These are phyloP conservation scores for Deakozyma indianensis DNA, from an alignment of 805 yeast species.

Conservation along the genomic window DNA sequence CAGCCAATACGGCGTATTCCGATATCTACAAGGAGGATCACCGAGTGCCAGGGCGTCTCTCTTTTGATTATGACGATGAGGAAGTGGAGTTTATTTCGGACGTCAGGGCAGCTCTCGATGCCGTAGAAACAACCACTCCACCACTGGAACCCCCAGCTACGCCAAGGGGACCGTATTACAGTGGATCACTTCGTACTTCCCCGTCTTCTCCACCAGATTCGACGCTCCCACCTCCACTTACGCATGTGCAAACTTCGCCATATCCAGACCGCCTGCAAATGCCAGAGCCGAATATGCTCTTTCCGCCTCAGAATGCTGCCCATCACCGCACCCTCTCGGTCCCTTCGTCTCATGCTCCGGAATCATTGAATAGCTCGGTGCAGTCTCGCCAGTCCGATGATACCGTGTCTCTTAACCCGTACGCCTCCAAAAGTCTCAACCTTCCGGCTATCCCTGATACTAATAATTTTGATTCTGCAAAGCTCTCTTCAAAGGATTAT, in stretches of 20 bases:
- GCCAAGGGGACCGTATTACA: too few species aligned
- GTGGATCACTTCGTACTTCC: not conserved
- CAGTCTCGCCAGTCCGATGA: conserved; percentile 7
- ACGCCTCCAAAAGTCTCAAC: conserved; percentile 4
- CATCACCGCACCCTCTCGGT: not conserved
- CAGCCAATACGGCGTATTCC: conserved; percentile 4
- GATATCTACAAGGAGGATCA: not conserved
- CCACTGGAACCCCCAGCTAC: not conserved
- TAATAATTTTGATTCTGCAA: conserved; percentile 8
- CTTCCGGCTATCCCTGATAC: conserved; percentile 13
- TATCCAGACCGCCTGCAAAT: not conserved
- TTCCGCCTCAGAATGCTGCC: not conserved
- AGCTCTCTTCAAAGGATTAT: conserved; percentile 11
- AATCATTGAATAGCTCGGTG: conserved; percentile 8
- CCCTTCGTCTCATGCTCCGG: not conserved
- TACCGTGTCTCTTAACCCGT: conserved; percentile 7
- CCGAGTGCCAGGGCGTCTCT: not conserved
- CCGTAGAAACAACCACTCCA: not conserved
- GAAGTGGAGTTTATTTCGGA: not conserved
- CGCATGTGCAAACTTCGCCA: not conserved
- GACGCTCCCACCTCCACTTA: not conserved
- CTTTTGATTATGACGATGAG: not conserved
- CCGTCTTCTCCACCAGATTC: not conserved
- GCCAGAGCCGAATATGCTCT: not conserved
- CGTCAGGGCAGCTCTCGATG: conserved; percentile 1